Conservation (phyloP, 1,139 yeast species). For the Debaryomycetaceae sp. region DNA sequence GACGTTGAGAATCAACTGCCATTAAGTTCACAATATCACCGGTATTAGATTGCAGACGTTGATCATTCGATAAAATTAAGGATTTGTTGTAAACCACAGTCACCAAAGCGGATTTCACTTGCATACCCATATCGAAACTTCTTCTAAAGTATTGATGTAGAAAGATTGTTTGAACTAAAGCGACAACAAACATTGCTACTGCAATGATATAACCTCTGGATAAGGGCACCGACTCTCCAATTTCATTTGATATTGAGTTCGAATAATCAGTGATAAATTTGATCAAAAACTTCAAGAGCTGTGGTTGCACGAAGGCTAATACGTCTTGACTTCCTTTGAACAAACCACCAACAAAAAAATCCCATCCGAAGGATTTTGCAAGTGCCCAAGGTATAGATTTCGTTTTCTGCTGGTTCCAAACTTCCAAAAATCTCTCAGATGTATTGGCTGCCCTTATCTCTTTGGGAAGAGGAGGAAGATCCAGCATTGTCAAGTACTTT, state of each 20-base stretch:
- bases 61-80: constrained; percentile 76
- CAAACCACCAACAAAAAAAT: constrained; percentile 67
- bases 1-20: constrained; percentile 95
- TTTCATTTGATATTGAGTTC: constrained; percentile 25
- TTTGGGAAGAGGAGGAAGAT: constrained; percentile 77
- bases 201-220: constrained; percentile 84
- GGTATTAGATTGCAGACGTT: constrained; percentile 75
- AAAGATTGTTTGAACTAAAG: constrained; percentile 77
- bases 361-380: constrained; percentile 64
- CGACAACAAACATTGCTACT: constrained; percentile 75
- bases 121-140: constrained; percentile 87
- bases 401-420: constrained; percentile 53
- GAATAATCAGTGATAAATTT: constrained; percentile 78
- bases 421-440: constrained; percentile 47
- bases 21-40: constrained; percentile 96
- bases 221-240: constrained; percentile 51
- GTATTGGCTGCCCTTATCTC: constrained; percentile 55
- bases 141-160: constrained; percentile 93
- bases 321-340: constrained; percentile 78
- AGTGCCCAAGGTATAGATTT: constrained; percentile 73
- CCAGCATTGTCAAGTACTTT: constrained; percentile 69
- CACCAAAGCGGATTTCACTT: constrained; percentile 75
- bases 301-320: constrained; percentile 87
- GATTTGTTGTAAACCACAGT: constrained; percentile 80
- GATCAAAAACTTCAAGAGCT: constrained; percentile 70